Percentiles rank a stretch among this genome's conserved stretches.
These are phyloP conservation scores for Trichoderma guizhouense DNA, from an alignment of 2,329 filamentous ascomycete species.

Conservation along the genomic window DNA sequence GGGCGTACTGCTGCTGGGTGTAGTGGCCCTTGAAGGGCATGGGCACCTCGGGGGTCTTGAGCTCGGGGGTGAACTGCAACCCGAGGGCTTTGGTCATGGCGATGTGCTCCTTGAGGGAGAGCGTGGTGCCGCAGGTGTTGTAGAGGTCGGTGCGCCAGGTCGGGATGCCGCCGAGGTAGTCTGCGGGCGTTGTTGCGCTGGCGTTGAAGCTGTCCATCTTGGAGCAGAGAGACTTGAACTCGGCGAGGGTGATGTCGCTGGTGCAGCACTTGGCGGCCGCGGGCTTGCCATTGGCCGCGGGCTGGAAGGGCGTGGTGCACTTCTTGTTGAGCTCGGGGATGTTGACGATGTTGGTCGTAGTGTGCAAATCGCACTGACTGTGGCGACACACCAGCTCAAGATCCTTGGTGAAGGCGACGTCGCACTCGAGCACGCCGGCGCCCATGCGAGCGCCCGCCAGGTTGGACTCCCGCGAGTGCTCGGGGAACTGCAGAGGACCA, in stretches of 20 bases:
- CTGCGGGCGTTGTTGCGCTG: slow-evolving; percentile 53
- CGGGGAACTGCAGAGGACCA: slow-evolving; percentile 60
- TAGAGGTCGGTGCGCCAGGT: slow-evolving; percentile 65
- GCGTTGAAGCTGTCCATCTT: slow-evolving; percentile 67
- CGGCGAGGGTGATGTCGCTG: slow-evolving; percentile 64
- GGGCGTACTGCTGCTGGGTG: slow-evolving; percentile 62
- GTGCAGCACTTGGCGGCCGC: slow-evolving; percentile 68
- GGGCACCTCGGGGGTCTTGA: slow-evolving; percentile 64
- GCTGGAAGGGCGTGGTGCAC: slow-evolving; percentile 60
- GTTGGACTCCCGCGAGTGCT: slow-evolving; percentile 59
- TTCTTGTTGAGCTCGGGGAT: slow-evolving; percentile 61
- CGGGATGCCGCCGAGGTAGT: slow-evolving; percentile 58
- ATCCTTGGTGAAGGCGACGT: slow-evolving; percentile 65
- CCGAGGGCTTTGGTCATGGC: slow-evolving; percentile 54
- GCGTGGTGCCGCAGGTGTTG: slow-evolving; percentile 58
- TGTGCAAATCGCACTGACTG: slow-evolving; percentile 65
- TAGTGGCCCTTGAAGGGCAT: slow-evolving; percentile 66
- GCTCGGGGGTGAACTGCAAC: slow-evolving; percentile 62
- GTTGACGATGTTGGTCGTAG: slow-evolving; percentile 64
- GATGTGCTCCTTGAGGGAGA: slow-evolving; percentile 62
- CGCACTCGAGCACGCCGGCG: slow-evolving; percentile 64
- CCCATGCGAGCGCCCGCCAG: slow-evolving; percentile 65
- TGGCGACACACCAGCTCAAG: slow-evolving; percentile 65
- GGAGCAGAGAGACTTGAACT: slow-evolving; percentile 65
- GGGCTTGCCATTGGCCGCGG: slow-evolving; percentile 41